Evolutionary conservation across 2,329 filamentous ascomycete species (phyloP).

Genomic region (Talaromyces sp.): DNA sequence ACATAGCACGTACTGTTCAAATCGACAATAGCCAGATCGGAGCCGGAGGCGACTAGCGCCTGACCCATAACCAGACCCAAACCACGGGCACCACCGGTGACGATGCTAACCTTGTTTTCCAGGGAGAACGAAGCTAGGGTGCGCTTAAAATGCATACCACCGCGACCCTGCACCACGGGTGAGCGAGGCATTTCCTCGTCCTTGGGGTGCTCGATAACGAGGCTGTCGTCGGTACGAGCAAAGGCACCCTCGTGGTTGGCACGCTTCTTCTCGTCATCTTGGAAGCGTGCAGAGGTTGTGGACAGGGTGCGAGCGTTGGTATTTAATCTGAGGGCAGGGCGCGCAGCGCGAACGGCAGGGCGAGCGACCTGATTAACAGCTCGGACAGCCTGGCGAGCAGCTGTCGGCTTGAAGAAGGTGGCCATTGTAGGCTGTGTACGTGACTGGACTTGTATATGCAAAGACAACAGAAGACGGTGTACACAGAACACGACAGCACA

Average conservation of each 20-base stretch:
- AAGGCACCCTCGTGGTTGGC: constrained; percentile 60
- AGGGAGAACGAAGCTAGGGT: constrained; percentile 84
- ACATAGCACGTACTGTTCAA: constrained; percentile 67
- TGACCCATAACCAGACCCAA: constrained; percentile 90
- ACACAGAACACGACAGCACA: not conserved
- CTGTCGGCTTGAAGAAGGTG: constrained; percentile 30
- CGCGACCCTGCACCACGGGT: constrained; percentile 67
- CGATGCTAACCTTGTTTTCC: constrained; percentile 74
- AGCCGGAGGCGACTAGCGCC: constrained; percentile 81
- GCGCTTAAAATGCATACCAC: constrained; percentile 76
- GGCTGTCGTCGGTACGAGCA: constrained; percentile 74
- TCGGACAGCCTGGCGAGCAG: constrained; percentile 28
- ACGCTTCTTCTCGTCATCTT: constrained; percentile 26
- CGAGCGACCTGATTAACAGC: constrained; percentile 23
- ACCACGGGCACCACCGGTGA: constrained; percentile 87
- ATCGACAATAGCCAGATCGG: constrained; percentile 87
- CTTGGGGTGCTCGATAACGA: constrained; percentile 74
- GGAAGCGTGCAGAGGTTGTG: constrained; percentile 26
- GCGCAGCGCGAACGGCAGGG: constrained; percentile 22
- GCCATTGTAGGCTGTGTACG: constrained; percentile 11
- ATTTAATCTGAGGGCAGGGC: constrained; percentile 14
- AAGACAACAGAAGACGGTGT: not conserved
- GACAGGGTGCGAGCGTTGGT: constrained; percentile 30
- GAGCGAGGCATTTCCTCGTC: constrained; percentile 69
- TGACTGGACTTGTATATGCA: not conserved